These are phyloP conservation scores for Camellia granthamiana DNA, from an alignment of 148 eudicot genomes.

Conservation along the genomic window DNA sequence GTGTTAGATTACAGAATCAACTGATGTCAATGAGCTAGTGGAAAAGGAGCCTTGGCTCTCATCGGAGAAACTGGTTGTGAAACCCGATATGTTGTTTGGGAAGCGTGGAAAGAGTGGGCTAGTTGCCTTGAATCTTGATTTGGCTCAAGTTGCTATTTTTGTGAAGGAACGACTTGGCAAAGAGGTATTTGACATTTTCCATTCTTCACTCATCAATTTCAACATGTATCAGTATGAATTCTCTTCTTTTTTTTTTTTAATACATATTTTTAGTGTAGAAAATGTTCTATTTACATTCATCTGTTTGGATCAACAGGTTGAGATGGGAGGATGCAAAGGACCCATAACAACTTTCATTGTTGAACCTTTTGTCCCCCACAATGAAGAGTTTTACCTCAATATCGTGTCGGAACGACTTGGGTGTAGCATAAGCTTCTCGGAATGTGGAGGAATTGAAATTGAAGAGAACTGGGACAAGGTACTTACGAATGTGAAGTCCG, in stretches of 20 bases:
- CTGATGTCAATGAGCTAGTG: conserved; percentile 63
- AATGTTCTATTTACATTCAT: not conserved
- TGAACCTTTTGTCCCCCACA: conserved; percentile 93
- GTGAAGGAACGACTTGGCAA: conserved; percentile 23
- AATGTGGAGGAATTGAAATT: conserved; percentile 98
- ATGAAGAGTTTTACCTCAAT: conserved; percentile 90
- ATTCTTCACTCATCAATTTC: not conserved
- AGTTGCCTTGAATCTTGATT: conserved; percentile 17
- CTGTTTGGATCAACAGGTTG: conserved; percentile 48
- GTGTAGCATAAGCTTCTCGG: conserved; percentile 89
- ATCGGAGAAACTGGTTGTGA: conserved; percentile 70
- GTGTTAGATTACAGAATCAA: conserved; percentile 68
- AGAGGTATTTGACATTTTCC: conserved; percentile 13
- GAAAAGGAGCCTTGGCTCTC: conserved; percentile 76
- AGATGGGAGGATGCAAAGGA: conserved; percentile 99
- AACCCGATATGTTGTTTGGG: conserved; percentile 16
- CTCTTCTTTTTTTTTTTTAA: not conserved
- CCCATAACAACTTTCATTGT: conserved; percentile 95
- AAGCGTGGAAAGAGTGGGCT: conserved; percentile 57
- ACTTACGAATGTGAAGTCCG: not conserved
- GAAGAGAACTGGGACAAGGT: conserved; percentile 99
- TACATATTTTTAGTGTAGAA: not conserved
- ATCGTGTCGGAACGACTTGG: conserved; percentile 97
- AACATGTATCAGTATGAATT: not conserved
- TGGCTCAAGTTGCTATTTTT: conserved; percentile 14